Conservation (phyloP, 2,329 filamentous ascomycete genomes). For the Fusarium multiceps region DNA sequence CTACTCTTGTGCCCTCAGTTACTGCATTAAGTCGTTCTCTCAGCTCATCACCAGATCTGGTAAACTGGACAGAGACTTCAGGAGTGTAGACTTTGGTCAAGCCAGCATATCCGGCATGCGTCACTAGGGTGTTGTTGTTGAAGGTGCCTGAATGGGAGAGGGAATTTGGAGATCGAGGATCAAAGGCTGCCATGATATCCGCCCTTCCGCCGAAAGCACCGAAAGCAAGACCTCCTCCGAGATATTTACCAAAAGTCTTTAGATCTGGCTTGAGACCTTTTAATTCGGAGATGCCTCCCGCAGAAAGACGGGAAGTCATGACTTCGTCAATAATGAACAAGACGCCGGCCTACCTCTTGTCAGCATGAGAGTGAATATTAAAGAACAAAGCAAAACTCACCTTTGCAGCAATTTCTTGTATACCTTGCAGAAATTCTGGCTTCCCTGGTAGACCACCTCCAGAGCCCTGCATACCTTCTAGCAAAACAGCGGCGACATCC, state of each 20-base stretch:
- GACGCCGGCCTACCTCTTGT: conserved; percentile 55
- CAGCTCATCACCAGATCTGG: conserved; percentile 48
- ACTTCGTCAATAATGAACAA: conserved; percentile 78
- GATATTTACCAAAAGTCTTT: conserved; percentile 73
- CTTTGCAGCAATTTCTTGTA: conserved; percentile 60
- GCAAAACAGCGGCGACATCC: conserved; percentile 70
- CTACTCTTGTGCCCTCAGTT: conserved; percentile 51
- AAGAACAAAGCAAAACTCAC: conserved; percentile 21
- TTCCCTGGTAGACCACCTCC: conserved; percentile 67
- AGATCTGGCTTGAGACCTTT: conserved; percentile 66
- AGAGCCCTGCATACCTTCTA: conserved; percentile 74
- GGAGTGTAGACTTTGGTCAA: conserved; percentile 52
- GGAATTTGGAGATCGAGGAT: conserved; percentile 56
- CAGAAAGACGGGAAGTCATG: conserved; percentile 70
- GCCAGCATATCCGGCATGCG: conserved; percentile 63
- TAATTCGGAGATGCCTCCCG: conserved; percentile 60
- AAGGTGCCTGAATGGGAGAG: conserved; percentile 72
- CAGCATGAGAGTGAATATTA: neutral
- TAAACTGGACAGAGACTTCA: conserved; percentile 48
- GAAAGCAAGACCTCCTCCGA: conserved; percentile 74
- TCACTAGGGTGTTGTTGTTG: conserved; percentile 73
- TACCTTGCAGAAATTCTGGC: conserved; percentile 61
- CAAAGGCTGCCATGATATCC: conserved; percentile 69
- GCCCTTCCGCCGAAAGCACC: conserved; percentile 72
- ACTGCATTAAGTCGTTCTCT: conserved; percentile 47